Evolutionary conservation across 2,329 filamentous ascomycete genomes (phyloP).

Genomic region (Fusarium bulbicola): DNA sequence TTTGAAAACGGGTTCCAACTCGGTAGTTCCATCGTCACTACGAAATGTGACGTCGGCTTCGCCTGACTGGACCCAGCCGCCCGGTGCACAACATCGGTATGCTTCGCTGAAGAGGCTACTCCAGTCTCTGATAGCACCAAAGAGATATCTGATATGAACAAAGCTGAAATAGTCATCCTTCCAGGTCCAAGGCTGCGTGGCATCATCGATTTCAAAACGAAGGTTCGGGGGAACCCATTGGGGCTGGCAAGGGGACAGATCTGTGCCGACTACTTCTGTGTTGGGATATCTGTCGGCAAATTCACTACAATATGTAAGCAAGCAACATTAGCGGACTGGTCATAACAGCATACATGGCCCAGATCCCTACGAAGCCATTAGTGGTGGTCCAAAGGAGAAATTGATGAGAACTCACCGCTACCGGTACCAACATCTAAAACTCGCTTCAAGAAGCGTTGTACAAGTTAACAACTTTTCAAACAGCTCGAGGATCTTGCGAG

Average conservation of each 20-base stretch:
- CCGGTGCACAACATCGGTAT: neutral
- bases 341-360: neutral
- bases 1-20: neutral
- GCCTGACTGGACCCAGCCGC: neutral
- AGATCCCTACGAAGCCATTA: neutral
- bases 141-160: neutral
- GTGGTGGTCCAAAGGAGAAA: fast-evolving
- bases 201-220: neutral
- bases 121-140: neutral
- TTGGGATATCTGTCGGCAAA: neutral
- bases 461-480: too few species aligned
- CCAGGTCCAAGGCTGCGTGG: neutral
- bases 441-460: neutral
- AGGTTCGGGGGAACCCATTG: neutral
- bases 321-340: too few species aligned
- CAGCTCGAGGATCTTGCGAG: too few species aligned
- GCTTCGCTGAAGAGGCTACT: neutral
- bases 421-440: slow-evolving; percentile 1
- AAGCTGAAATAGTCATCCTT: neutral
- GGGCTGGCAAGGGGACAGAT: neutral
- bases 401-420: neutral
- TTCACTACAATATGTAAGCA: neutral
- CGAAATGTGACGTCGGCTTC: neutral
- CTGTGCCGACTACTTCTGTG: neutral
- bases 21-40: neutral